Evolutionary conservation across 2,329 filamentous ascomycete species (phyloP).

Genomic region (Pseudogymnoascus sp.): DNA sequence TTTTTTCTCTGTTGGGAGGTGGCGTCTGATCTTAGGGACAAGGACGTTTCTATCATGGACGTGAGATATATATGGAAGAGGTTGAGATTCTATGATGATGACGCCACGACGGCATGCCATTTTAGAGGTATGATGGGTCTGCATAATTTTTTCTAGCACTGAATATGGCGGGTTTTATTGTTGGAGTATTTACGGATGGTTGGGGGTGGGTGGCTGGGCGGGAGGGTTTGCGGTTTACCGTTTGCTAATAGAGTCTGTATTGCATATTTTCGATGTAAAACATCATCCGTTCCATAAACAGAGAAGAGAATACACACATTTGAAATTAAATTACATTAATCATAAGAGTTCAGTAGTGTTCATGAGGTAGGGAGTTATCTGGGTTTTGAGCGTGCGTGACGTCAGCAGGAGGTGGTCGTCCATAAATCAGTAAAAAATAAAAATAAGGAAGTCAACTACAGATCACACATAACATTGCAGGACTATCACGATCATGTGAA

Average conservation of each 20-base stretch:
- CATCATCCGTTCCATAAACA: background rate
- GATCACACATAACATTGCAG: background rate
- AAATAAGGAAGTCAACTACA: background rate
- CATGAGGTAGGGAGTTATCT: background rate
- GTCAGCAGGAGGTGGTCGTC: background rate
- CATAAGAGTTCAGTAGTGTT: background rate
- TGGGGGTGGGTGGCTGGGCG: background rate
- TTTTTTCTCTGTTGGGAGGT: constrained; percentile 17
- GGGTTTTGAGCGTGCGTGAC: background rate
- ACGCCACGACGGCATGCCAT: constrained; percentile 3
- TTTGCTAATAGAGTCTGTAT: background rate
- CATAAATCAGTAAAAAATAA: background rate
- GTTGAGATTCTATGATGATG: background rate
- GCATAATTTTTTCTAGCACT: constrained; percentile 1
- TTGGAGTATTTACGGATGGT: background rate
- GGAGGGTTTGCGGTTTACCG: background rate
- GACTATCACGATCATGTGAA: background rate
- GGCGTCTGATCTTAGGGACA: background rate
- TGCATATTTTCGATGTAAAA: constrained; percentile 4
- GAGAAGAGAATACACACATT: background rate
- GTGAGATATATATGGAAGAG: background rate
- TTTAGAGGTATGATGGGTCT: constrained; percentile 7
- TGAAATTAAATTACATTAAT: background rate
- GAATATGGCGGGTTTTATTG: constrained; percentile 4
- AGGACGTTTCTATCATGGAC: background rate